Base-by-base conservation (phyloP, 208 protist genomes). In the Leishmania guyanensis region DNA sequence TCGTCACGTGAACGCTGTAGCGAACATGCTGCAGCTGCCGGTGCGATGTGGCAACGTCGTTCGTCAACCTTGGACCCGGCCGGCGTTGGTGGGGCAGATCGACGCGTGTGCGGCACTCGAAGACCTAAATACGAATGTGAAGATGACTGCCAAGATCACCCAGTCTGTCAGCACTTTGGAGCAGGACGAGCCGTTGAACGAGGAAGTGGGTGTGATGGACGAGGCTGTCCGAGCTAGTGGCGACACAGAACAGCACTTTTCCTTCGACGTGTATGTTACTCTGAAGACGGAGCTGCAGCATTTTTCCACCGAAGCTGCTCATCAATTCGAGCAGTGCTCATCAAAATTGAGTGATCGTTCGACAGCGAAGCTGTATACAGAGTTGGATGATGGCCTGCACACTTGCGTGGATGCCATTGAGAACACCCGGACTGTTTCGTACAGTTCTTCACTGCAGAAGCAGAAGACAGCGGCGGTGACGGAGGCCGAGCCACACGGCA, bases 11-110 rank as follows among this genome's bases (percentile, higher is more conserved):
- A 39, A 62, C 29, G 71, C 71, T 4, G 51, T 76, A n/a, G 46
- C 71, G 29, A 51, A 76, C 71, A 54, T 76, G 71, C 71, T 76
- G 50, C 71, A 76, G 71, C 50, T 76, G 71, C 71, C 71, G 71
- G 51, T 76, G 29, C 71, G 48, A 12, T 62, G 51, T 14, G 71
- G 51, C 33, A 16, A 76, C 17, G 50, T 46, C 5, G 51, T 39
- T 46, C 16, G n/a, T 39, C 62, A 68, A 8, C 29, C 29, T 39
- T n/a, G 6, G 14, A 68, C 26, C 14, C 29, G 14, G 9, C 0
- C 26, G 12, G 29, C 62, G 9, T 1, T 68, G 29, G 6, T 29
- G 62, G 29, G 39, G 58, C 16, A 26, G 62, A 20, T 22, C 14
- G 62, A 39, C 62, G 29, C 12, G 29, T 68, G 29, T 68, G 62